These are phyloP conservation scores for Blastocystis sp. DNA, from an alignment of 352 stramenopile species.

Conservation along the genomic window DNA sequence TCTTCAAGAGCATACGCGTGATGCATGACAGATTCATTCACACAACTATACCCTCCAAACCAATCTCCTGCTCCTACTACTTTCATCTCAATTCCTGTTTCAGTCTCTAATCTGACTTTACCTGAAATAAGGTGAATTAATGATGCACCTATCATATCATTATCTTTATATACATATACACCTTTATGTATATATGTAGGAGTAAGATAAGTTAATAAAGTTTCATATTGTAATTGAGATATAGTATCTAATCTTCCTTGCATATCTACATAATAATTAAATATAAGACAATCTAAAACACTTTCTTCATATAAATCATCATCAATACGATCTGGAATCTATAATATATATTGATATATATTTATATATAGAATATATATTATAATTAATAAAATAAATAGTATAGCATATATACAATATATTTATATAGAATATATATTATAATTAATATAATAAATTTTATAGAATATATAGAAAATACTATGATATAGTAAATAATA, in stretches of 20 bases:
- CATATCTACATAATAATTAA: too few species aligned
- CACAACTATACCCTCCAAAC: too few species aligned
- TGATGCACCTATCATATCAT: constrained; percentile 2
- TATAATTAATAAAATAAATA: not conserved
- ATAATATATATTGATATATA: too few species aligned
- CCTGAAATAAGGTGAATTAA: constrained; percentile 12
- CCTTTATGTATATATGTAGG: constrained; percentile 15
- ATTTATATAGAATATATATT: not conserved
- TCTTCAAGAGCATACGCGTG: too few species aligned
- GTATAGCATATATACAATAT: not conserved
- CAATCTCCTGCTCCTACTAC: constrained; percentile 18
- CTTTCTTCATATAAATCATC: too few species aligned
- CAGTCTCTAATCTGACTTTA: constrained; percentile 20
- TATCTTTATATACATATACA: constrained; percentile 18
- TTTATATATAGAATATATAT: too few species aligned
- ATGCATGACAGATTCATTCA: too few species aligned
- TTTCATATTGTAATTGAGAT: not conserved
- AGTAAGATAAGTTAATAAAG: too few species aligned
- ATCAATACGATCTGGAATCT: too few species aligned
- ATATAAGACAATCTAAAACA: too few species aligned
- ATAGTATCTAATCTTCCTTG: not conserved
- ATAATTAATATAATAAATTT: constrained; percentile 3
- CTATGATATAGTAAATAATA: constrained; percentile 19
- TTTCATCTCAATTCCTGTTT: constrained; percentile 7
- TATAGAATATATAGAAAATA: too few species aligned